Base-by-base conservation (phyloP, 2,329 filamentous ascomycete genomes). In the Teratosphaeriaceae sp. region DNA sequence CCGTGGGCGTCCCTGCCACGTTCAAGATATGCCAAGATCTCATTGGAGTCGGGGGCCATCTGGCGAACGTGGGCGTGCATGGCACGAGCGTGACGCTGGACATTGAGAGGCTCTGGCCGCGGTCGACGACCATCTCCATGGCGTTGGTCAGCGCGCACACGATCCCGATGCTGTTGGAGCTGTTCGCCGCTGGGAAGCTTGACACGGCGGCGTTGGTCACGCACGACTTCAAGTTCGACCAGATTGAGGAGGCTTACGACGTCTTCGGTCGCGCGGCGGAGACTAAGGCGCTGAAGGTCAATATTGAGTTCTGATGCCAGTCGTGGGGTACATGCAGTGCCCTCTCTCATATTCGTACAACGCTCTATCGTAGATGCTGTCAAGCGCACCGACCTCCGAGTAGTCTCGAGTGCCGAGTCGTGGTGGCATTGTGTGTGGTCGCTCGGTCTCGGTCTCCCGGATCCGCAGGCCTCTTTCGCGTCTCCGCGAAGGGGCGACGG, bases 51-150 rank as follows among this genome's bases (percentile, higher is more conserved):
- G 76, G 75, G 1, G 76, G 74, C 3, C 61, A 65, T 0, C 70
- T 80, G 48, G 76, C 75, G 3, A 80, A 79, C 52, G 67, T 80
- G 2, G 76, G 76, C 7, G 76, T 80, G 5, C 75, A 79, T 51
- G 76, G 76, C 0, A 67, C 61, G n/a, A 70, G 68, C 36, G 75
- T 70, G 0, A 63, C 72, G 42, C 58, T 79, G 30, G 67, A 75
- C 29, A 62, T 80, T 12, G 70, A 79, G 42, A 66, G 64, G 36
- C 61, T 79, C 4, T 80, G 76, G 76, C 62, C 68, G 44, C 66
- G 67, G 46, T 78, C 78, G 49, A 72, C 78, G 36, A 62, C 42
- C 2, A 51, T 58, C 13, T 51, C 46, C 2, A 57, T 55, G 54
- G 54, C 52, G 1, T 43, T 57, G 5, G 54, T 58, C 22, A 49